A percentile compares a stretch with the other conserved stretches of the same genome.
phyloP scores from a whole-genome alignment of 2,329 filamentous ascomycete species.

The Iodosphaeria phyllophila region DNA sequence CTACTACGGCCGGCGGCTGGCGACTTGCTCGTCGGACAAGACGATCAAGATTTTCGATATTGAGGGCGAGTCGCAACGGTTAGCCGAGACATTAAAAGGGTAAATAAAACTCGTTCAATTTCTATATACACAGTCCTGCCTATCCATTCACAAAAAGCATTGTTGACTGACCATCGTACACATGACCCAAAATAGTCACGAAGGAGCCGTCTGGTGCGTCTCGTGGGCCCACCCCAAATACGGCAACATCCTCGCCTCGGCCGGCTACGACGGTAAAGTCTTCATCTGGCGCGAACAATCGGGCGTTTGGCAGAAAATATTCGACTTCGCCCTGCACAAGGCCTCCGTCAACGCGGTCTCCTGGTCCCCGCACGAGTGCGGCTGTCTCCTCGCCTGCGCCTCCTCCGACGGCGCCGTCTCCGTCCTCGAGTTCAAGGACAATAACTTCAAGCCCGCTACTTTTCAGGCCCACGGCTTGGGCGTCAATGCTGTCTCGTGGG shows the following conservation, averaged over 20 bases:
- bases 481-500: slow-evolving; percentile 93
- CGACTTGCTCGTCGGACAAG: slow-evolving; percentile 93
- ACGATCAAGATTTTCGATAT: slow-evolving; percentile 99
- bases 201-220: slow-evolving; percentile 94
- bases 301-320: slow-evolving; percentile 65
- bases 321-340: slow-evolving; percentile 85
- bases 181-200: slow-evolving; percentile 49
- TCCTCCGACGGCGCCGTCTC: slow-evolving; percentile 86
- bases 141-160: slow-evolving; percentile 1
- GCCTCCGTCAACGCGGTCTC: slow-evolving; percentile 92
- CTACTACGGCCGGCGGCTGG: slow-evolving; percentile 91
- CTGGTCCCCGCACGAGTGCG: slow-evolving; percentile 93
- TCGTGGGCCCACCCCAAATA: slow-evolving; percentile 98
- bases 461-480: slow-evolving; percentile 87
- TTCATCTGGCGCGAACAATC: slow-evolving; percentile 92
- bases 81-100: slow-evolving; percentile 91
- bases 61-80: slow-evolving; percentile 74
- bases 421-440: slow-evolving; percentile 94
- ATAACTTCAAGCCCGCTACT: slow-evolving; percentile 73
- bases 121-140: background rate
- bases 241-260: slow-evolving; percentile 90
- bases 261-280: slow-evolving; percentile 93
- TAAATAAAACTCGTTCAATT: slow-evolving; percentile 18
- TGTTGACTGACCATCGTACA: slow-evolving; percentile 5
- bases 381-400: slow-evolving; percentile 85